phyloP scores from a whole-genome alignment of 768 basidiomycete species.

The Mycena filopes region DNA sequence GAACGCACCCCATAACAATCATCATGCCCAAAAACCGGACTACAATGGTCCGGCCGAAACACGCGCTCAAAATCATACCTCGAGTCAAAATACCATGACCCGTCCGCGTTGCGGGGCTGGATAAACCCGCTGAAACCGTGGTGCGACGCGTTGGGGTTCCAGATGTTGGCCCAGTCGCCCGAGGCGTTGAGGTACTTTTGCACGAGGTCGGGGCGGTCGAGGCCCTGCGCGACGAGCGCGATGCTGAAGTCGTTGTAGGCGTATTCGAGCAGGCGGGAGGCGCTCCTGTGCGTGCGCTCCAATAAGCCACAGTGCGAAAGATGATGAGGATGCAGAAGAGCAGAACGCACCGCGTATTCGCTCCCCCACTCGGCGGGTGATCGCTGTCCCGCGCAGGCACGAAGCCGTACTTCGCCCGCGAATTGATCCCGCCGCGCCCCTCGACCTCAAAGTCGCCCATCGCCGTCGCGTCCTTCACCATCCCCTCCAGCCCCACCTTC shows the following conservation, averaged over 20 bases:
- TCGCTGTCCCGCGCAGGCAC: conserved; percentile 19
- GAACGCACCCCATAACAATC: conserved; percentile 29
- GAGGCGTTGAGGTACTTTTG: conserved; percentile 30
- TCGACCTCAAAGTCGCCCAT: conserved; percentile 29
- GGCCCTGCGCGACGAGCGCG: conserved; percentile 29
- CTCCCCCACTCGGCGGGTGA: conserved; percentile 23
- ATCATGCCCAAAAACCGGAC: conserved; percentile 28
- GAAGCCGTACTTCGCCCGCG: conserved; percentile 10
- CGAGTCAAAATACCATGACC: conserved; percentile 22
- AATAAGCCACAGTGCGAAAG: not conserved
- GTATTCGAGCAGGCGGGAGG: conserved; percentile 30
- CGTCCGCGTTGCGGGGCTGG: conserved; percentile 24
- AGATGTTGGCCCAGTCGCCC: conserved; percentile 29
- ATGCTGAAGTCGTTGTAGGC: conserved; percentile 34
- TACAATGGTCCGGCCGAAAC: conserved; percentile 34
- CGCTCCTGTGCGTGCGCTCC: conserved; percentile 24
- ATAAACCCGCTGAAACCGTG: conserved; percentile 28
- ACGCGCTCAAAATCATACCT: conserved; percentile 13
- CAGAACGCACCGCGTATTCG: conserved; percentile 26
- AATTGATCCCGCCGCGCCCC: conserved; percentile 22
- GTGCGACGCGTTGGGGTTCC: conserved; percentile 29
- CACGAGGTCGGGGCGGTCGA: conserved; percentile 8
- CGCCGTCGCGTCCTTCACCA: conserved; percentile 33
- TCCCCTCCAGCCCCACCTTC: conserved; percentile 36
- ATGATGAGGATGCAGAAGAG: no score